These are phyloP conservation scores for Solanum sejunctum DNA, from an alignment of 257 asterid genomes.

Conservation along the genomic window DNA sequence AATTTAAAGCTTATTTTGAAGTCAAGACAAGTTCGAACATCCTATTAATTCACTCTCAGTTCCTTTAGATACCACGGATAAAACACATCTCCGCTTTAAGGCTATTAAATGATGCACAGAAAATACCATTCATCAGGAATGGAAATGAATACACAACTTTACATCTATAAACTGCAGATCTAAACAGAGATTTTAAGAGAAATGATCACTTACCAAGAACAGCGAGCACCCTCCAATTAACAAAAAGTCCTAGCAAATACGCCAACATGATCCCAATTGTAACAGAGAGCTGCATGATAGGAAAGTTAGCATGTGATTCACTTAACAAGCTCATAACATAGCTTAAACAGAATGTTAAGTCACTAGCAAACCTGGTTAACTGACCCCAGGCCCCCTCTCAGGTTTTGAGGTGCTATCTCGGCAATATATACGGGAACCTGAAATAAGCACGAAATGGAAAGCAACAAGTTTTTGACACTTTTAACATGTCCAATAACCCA, in stretches of 20 bases:
- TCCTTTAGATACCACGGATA: background rate
- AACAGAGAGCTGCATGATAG: constrained; percentile 59
- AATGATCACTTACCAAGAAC: constrained; percentile 51
- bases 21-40: background rate
- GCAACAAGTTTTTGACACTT: background rate
- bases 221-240: constrained; percentile 80
- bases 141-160: background rate
- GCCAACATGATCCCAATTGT: constrained; percentile 85
- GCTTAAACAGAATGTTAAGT: background rate
- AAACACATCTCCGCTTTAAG: background rate
- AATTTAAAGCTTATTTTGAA: background rate
- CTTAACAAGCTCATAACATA: background rate
- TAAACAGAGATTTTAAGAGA: background rate
- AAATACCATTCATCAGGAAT: background rate
- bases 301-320: background rate
- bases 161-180: background rate
- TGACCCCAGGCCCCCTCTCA: constrained; percentile 81
- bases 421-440: constrained; percentile 96
- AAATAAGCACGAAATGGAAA: background rate
- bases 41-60: background rate
- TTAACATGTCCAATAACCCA: background rate
- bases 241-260: constrained; percentile 71
- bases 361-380: constrained; percentile 65
- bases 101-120: background rate
- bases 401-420: constrained; percentile 80